phyloP scores from a whole-genome alignment of 1,284 basidiomycete genomes.

The Inonotus hispidus region DNA sequence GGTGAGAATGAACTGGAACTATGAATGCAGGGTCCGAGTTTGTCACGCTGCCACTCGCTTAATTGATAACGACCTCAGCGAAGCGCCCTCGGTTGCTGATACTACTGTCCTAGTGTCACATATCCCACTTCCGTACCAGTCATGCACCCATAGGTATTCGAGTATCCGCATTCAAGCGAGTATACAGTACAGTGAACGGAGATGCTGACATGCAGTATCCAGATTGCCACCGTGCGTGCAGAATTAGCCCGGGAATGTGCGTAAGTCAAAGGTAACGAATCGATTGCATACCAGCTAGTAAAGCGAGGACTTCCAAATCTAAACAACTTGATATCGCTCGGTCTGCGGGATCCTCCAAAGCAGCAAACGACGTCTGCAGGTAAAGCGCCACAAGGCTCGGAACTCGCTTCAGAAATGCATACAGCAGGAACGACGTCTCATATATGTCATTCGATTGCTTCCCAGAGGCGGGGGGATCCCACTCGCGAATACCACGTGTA shows the following conservation, averaged over 20 bases:
- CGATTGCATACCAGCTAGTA: not conserved
- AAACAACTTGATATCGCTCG: not conserved
- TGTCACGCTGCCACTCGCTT: no score
- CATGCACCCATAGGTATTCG: no score
- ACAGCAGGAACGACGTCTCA: not conserved
- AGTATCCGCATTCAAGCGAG: no score
- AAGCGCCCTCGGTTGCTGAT: no score
- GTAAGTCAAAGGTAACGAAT: not conserved
- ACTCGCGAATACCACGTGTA: not conserved
- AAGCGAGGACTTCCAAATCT: not conserved
- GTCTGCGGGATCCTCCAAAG: not conserved
- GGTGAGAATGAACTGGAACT: no score
- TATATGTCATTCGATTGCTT: not conserved
- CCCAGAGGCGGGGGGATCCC: not conserved
- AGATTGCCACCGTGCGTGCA: not conserved
- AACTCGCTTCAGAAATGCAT: not conserved
- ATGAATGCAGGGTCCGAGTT: no score
- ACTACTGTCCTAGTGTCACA: no score
- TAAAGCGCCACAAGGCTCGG: not conserved
- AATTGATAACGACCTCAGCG: no score
- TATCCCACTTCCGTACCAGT: no score
- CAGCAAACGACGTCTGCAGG: not conserved
- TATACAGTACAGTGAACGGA: no score
- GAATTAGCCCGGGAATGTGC: not conserved
- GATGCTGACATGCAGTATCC: no score